These are phyloP conservation scores for Glycine latifolia DNA, from an alignment of 306 rosid genomes.

Conservation along the genomic window DNA sequence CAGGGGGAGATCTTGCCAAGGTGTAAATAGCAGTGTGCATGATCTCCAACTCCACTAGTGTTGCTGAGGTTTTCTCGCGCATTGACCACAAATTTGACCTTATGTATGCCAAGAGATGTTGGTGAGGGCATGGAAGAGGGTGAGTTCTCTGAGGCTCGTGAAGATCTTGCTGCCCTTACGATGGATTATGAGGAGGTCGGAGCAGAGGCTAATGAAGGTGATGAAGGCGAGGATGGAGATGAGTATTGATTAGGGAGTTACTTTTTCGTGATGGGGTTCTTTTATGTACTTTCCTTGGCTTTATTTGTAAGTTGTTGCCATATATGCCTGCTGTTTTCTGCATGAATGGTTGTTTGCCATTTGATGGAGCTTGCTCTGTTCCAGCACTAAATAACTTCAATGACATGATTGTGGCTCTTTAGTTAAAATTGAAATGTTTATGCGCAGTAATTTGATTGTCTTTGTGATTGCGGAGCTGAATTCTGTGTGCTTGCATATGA, in stretches of 20 bases:
- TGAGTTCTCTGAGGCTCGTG: constrained; percentile 87
- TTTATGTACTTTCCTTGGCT: no score
- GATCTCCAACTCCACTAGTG: constrained; percentile 90
- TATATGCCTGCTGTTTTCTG: no score
- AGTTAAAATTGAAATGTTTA: no score
- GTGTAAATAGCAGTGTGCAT: constrained; percentile 88
- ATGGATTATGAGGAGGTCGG: constrained; percentile 73
- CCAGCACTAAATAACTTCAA: no score
- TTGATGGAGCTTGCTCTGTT: no score
- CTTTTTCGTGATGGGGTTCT: background rate
- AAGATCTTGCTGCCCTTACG: constrained; percentile 73
- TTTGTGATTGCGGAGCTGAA: no score
- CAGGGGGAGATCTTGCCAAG: constrained; percentile 83
- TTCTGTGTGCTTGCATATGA: no score
- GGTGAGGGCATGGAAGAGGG: constrained; percentile 96
- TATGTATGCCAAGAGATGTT: constrained; percentile 85
- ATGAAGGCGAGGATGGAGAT: constrained; percentile 71
- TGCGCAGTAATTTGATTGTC: no score
- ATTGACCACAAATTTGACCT: constrained; percentile 87
- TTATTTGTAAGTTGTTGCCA: no score
- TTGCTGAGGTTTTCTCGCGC: constrained; percentile 82
- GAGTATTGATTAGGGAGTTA: constrained; percentile 55
- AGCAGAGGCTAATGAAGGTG: constrained; percentile 73
- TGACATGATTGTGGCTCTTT: no score
- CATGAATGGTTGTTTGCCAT: no score